phyloP scores from a whole-genome alignment of 441 rosid genomes.

The Daphne laureola region DNA sequence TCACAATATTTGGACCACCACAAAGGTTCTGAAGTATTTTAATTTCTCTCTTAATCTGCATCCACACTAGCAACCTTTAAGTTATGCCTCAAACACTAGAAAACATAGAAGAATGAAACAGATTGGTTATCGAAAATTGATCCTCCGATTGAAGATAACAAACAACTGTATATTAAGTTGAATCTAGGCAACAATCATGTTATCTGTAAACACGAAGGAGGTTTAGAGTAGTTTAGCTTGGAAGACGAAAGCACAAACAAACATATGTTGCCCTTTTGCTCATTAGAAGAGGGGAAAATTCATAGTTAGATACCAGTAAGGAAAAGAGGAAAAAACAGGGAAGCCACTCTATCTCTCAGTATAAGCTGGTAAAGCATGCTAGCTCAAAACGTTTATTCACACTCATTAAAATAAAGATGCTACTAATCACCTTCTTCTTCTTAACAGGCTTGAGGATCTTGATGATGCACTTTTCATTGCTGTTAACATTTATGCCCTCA shows the following conservation, averaged over 20 bases:
- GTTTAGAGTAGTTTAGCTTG: too few species aligned
- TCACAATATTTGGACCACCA: slow-evolving; percentile 83
- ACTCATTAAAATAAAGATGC: slow-evolving; percentile 3
- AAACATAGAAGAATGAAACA: not conserved
- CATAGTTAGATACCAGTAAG: too few species aligned
- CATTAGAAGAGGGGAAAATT: too few species aligned
- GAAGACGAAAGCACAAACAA: too few species aligned
- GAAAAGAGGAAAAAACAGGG: too few species aligned
- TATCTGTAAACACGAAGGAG: too few species aligned
- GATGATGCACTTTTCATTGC: slow-evolving; percentile 72
- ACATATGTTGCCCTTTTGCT: too few species aligned
- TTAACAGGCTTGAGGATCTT: slow-evolving; percentile 97
- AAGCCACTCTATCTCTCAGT: not conserved
- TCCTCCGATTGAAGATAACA: not conserved
- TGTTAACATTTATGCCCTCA: slow-evolving; percentile 78
- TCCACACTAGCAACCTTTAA: not conserved
- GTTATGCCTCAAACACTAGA: too few species aligned
- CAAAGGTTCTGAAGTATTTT: slow-evolving; percentile 92
- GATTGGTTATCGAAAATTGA: slow-evolving; percentile 1
- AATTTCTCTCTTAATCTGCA: slow-evolving; percentile 89
- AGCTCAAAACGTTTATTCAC: not conserved
- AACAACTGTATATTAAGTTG: not conserved
- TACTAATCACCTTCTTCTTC: slow-evolving; percentile 71
- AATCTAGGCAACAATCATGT: not conserved
- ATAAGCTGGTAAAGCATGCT: too few species aligned